phyloP scores from a whole-genome alignment of 2,329 filamentous ascomycete species.

The Fusarium bactridioides region DNA sequence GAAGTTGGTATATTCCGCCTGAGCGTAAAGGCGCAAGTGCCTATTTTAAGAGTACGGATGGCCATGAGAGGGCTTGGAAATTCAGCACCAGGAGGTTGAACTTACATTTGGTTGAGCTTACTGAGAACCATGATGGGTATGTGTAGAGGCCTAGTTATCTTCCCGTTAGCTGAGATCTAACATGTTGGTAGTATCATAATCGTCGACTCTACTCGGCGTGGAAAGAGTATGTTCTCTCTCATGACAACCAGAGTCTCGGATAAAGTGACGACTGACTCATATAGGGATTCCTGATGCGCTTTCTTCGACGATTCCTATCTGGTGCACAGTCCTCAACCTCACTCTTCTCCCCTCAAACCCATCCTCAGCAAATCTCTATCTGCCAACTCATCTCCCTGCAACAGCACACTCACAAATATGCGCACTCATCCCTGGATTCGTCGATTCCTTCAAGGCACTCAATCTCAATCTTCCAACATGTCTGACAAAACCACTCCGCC shows the following conservation, averaged over 20 bases:
- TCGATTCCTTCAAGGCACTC: constrained; percentile 61
- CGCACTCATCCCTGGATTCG: constrained; percentile 63
- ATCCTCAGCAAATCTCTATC: constrained; percentile 64
- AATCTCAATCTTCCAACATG: constrained; percentile 63
- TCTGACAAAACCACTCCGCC: constrained; percentile 75
- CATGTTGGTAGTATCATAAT: constrained; percentile 70
- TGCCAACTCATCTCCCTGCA: constrained; percentile 76
- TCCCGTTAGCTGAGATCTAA: not conserved
- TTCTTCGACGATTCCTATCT: constrained; percentile 92
- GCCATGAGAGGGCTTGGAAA: constrained; percentile 88
- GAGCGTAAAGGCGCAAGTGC: constrained; percentile 73
- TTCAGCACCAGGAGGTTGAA: constrained; percentile 89
- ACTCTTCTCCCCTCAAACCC: constrained; percentile 72
- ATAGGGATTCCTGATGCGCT: constrained; percentile 90
- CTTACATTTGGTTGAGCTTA: constrained; percentile 76
- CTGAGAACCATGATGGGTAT: constrained; percentile 73
- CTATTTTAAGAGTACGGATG: constrained; percentile 99
- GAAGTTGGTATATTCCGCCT: constrained; percentile 89
- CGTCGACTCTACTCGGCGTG: constrained; percentile 90
- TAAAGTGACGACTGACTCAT: not conserved
- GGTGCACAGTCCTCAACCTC: constrained; percentile 87
- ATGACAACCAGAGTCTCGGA: not conserved
- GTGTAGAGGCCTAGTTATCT: constrained; percentile 22
- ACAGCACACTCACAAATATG: constrained; percentile 80
- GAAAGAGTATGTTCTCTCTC: constrained; percentile 71